A percentile compares a stretch with the other conserved stretches of the same genome.
Evolutionary conservation across 179 eudicot genomes (phyloP).

Genomic region (Vitellaria paradoxa): DNA sequence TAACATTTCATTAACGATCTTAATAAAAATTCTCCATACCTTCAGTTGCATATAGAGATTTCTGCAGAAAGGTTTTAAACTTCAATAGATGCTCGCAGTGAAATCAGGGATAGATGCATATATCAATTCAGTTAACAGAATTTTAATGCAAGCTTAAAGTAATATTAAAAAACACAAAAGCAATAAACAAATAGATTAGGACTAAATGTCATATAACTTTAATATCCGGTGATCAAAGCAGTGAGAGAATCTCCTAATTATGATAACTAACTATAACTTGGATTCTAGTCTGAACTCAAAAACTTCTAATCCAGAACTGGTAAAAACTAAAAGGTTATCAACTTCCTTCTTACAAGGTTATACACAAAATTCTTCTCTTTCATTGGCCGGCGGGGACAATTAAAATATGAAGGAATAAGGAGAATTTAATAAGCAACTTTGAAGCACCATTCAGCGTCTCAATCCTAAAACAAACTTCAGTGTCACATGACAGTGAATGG

Average conservation of each 20-base stretch:
- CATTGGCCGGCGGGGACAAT: not conserved
- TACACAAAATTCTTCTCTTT: not conserved
- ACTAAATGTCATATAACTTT: too few species aligned
- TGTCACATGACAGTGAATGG: too few species aligned
- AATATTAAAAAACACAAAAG: not conserved
- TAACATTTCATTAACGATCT: constrained; percentile 14
- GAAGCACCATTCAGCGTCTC: not conserved
- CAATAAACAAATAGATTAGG: not conserved
- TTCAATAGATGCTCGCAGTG: not conserved
- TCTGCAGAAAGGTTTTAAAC: not conserved
- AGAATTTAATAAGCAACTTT: not conserved
- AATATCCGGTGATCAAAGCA: not conserved
- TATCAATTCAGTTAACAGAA: not conserved
- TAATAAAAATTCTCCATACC: not conserved
- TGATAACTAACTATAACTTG: not conserved
- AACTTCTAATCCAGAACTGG: not conserved
- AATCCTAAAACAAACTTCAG: not conserved
- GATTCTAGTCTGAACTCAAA: not conserved
- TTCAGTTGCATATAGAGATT: not conserved
- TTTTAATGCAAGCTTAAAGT: not conserved
- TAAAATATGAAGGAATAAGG: not conserved
- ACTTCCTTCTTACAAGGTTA: not conserved
- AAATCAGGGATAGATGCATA: not conserved
- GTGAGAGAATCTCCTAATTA: not conserved
- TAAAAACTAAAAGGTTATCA: too few species aligned